phyloP scores from a whole-genome alignment of 129 eudicot species.

The Pulicaria dysenterica region DNA sequence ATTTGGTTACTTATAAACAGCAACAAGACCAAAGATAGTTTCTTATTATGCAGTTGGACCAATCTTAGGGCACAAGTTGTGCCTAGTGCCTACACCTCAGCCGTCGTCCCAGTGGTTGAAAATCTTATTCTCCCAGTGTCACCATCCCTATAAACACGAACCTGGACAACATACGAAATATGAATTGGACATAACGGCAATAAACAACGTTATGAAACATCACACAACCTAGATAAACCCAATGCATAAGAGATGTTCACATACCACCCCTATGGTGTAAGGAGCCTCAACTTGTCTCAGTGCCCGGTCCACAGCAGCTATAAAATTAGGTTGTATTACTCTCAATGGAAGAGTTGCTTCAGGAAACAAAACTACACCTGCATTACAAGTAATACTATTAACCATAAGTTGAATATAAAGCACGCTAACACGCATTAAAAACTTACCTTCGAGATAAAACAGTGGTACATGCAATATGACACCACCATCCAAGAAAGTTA shows the following conservation, averaged over 20 bases:
- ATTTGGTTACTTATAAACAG: slow-evolving; percentile 5
- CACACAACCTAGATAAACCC: not conserved
- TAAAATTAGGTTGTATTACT: slow-evolving; percentile 60
- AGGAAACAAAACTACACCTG: slow-evolving; percentile 95
- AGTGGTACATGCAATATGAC: slow-evolving; percentile 66
- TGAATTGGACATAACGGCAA: slow-evolving; percentile 12
- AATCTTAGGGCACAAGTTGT: slow-evolving; percentile 7
- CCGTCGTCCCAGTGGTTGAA: slow-evolving; percentile 83
- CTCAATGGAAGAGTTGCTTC: slow-evolving; percentile 90
- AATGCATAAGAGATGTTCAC: slow-evolving; percentile 22
- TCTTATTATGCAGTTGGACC: slow-evolving; percentile 17
- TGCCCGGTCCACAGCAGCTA: slow-evolving; percentile 80
- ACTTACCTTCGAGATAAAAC: slow-evolving; percentile 83
- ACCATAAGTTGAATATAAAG: slow-evolving; percentile 10
- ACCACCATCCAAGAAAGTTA: slow-evolving; percentile 81
- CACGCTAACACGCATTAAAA: not conserved
- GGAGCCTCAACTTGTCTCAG: slow-evolving; percentile 65
- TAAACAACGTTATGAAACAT: not conserved
- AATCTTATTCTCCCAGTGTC: slow-evolving; percentile 56
- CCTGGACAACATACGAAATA: slow-evolving; percentile 39
- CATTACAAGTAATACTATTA: slow-evolving; percentile 5
- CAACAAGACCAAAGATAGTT: not conserved
- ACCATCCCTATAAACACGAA: slow-evolving; percentile 67
- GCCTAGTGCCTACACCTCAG: slow-evolving; percentile 63
- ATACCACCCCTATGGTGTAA: slow-evolving; percentile 87